These are phyloP conservation scores for Metarhizium robertsii DNA, from an alignment of 2,329 filamentous ascomycete genomes.

Conservation along the genomic window DNA sequence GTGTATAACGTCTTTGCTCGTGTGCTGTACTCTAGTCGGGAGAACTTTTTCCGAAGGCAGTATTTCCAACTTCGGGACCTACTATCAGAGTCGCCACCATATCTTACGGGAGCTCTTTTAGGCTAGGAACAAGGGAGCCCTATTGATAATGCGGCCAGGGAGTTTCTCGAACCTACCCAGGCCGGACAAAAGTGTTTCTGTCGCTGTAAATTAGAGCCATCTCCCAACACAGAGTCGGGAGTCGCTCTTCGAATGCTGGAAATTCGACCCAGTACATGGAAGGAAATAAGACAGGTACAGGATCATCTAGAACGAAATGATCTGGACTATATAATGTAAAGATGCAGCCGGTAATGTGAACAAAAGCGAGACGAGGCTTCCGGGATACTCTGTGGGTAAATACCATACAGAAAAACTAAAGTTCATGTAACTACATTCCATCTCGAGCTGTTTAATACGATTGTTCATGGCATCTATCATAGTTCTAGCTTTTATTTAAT, in stretches of 20 bases:
- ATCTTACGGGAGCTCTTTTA: conserved; percentile 22
- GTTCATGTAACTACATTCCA: background rate
- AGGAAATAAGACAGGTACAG: conserved; percentile 16
- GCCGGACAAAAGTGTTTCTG: conserved; percentile 21
- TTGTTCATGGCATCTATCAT: background rate
- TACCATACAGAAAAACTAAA: background rate
- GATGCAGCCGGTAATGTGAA: background rate
- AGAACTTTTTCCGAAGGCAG: conserved; percentile 40
- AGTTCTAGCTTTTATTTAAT: background rate
- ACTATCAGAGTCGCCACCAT: conserved; percentile 48
- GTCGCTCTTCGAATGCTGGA: conserved; percentile 17
- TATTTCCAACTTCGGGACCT: conserved; percentile 56
- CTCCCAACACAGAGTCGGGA: conserved; percentile 12
- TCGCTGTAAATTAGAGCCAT: conserved; percentile 16
- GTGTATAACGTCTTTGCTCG: conserved; percentile 56
- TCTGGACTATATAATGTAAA: conserved; percentile 11
- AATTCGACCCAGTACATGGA: conserved; percentile 20
- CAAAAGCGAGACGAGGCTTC: background rate
- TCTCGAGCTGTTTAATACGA: background rate
- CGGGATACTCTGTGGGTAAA: background rate
- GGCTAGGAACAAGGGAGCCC: conserved; percentile 18
- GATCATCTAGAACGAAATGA: conserved; percentile 18
- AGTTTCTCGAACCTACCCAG: conserved; percentile 12
- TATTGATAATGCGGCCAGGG: conserved; percentile 15
- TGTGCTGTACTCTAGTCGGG: conserved; percentile 47